Base-by-base conservation (phyloP, 2,329 filamentous ascomycete genomes). In the Nigrospora oryzae region DNA sequence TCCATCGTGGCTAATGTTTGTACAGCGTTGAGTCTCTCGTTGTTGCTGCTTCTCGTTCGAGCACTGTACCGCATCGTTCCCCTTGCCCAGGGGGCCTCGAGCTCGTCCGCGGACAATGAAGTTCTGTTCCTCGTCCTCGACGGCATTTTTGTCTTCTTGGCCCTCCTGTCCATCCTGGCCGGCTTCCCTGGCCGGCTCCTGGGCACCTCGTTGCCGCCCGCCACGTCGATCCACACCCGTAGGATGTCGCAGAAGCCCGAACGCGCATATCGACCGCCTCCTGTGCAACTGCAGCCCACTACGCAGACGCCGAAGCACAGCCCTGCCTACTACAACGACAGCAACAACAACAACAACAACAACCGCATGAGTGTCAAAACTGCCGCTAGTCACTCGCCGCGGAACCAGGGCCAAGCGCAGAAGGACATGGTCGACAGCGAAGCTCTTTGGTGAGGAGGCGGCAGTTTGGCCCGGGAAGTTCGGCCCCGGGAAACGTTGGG, bases 171-270 rank as follows among this genome's bases (percentile, higher is more conserved):
- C 11, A 34, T 61, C 10, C 36, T 60, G 8, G 49, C 37, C 12
- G 54, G 51, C 23, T 59, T 58, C 44, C 60, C 60, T 2, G 53
- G 55, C 15, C 51, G 56, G n/a, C 47, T 53, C 12, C 48, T 63
- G 14, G 48, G 52, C 7, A 35, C 46, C 12, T 51, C 49, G 11
- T 50, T 50, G 53, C 37, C 47, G 13, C 46, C 56, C 17, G 10
- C 23, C 23, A 46, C 40, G 11, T 43, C 51, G 12, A n/a, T 44
- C 5, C 42, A 40, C 16, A 14, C 42, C 4, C 42, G 36, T 13
- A 49, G 38, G 16, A 31, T 51, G 11, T 46, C 56, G 2, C 49
- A 43, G 36, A 49, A 48, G 34, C 48, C 51, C 3, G 49, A 40
- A n/a, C 53, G 45, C 38, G 48, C 48, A 5, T 47, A 43, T n/a